A percentile compares a stretch with the other conserved stretches of the same genome.
Conservation (phyloP, 1,139 yeast species). For the Candida sojae region DNA sequence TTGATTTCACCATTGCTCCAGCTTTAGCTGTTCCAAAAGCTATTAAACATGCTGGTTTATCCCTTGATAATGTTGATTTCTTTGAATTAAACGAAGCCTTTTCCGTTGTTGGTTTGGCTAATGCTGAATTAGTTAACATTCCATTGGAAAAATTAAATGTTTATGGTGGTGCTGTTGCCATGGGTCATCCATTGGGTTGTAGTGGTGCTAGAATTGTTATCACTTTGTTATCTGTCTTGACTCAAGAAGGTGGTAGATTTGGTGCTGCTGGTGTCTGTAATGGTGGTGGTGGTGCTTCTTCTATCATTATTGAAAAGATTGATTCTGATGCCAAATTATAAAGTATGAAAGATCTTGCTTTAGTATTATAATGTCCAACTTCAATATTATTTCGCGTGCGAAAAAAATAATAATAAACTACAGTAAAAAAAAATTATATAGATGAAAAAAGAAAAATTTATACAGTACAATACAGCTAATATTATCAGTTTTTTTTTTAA, state of each 20-base stretch:
- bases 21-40: slow-evolving; percentile 94
- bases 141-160: slow-evolving; percentile 76
- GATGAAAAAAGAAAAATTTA: neutral
- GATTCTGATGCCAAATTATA: slow-evolving; percentile 27
- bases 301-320: slow-evolving; percentile 30
- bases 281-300: slow-evolving; percentile 98
- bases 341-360: neutral
- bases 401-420: neutral
- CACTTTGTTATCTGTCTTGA: slow-evolving; percentile 73
- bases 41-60: slow-evolving; percentile 76
- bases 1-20: slow-evolving; percentile 94
- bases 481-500: neutral
- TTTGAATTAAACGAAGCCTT: slow-evolving; percentile 97
- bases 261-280: slow-evolving; percentile 97
- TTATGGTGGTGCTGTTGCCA: slow-evolving; percentile 97
- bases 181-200: slow-evolving; percentile 97
- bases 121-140: slow-evolving; percentile 70
- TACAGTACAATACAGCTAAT: neutral
- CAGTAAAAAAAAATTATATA: neutral
- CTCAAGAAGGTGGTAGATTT: slow-evolving; percentile 81
- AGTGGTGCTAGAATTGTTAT: slow-evolving; percentile 95
- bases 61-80: slow-evolving; percentile 61
- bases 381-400: neutral
- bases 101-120: slow-evolving; percentile 92
- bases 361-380: no score